phyloP scores from a whole-genome alignment of 495 filamentous ascomycete genomes.

The Penicillium steckii region DNA sequence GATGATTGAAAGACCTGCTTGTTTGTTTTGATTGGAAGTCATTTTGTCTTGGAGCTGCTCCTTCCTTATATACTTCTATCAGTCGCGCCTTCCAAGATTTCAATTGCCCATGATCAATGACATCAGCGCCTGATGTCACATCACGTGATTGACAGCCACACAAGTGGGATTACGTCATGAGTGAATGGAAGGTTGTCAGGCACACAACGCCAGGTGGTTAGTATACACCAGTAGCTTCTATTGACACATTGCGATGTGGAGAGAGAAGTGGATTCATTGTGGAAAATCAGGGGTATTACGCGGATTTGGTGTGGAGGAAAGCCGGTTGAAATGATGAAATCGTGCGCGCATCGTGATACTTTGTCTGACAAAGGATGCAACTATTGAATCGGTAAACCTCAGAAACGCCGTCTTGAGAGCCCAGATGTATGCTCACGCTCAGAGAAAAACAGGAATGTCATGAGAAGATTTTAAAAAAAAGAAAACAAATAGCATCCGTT shows the following conservation, averaged over 20 bases:
- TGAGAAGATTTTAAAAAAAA: neutral
- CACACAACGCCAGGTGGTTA: slow-evolving; percentile 3
- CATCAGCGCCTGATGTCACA: slow-evolving; percentile 27
- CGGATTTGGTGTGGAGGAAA: neutral
- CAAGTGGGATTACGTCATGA: slow-evolving; percentile 15
- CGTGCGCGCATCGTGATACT: neutral
- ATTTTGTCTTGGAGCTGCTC: neutral
- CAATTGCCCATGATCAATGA: slow-evolving; percentile 13
- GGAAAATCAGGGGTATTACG: neutral
- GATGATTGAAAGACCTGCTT: neutral
- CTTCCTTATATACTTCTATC: neutral
- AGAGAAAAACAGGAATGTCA: slow-evolving; percentile 2
- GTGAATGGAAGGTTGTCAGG: neutral
- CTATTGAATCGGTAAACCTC: neutral
- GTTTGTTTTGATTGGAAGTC: neutral
- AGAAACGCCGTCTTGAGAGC: neutral
- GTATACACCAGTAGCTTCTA: neutral
- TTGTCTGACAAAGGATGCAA: neutral
- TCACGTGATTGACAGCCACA: slow-evolving; percentile 16
- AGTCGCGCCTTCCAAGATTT: neutral
- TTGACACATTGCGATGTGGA: neutral
- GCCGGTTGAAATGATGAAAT: slow-evolving; percentile 9
- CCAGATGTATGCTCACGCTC: slow-evolving; percentile 22
- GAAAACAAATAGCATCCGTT: neutral
- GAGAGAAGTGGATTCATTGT: neutral